Conservation (phyloP, 371 early-diverging fungal genomes). For the Mucor piriformis region DNA sequence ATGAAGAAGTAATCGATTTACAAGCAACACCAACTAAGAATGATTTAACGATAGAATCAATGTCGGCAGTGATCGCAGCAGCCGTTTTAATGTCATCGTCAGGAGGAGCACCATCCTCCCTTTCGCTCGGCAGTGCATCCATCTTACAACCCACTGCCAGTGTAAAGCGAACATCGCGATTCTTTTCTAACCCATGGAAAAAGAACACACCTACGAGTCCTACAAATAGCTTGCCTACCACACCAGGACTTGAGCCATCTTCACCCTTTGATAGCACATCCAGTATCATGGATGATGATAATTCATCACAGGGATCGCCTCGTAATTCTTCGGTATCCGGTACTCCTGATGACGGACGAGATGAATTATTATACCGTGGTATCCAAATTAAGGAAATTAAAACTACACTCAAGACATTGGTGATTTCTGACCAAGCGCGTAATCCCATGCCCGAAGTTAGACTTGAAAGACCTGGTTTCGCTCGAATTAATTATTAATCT, state of each 20-base stretch:
- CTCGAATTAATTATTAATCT: conserved; percentile 44
- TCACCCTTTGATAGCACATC: not conserved
- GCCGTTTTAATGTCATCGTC: conserved; percentile 47
- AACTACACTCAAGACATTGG: conserved; percentile 50
- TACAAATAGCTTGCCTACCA: not conserved
- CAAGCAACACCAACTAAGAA: conserved; percentile 13
- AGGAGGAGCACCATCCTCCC: conserved; percentile 34
- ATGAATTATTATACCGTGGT: conserved; percentile 49
- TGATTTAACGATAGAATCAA: conserved; percentile 42
- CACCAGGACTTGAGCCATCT: conserved; percentile 10
- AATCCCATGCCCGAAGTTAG: conserved; percentile 47
- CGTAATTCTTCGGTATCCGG: conserved; percentile 6
- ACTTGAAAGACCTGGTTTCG: conserved; percentile 51
- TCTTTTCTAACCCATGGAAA: conserved; percentile 16
- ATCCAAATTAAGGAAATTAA: conserved; percentile 58
- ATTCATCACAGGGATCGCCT: conserved; percentile 16
- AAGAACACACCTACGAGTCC: conserved; percentile 4
- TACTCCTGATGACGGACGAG: conserved; percentile 41
- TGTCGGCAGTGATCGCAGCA: conserved; percentile 52
- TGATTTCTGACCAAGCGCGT: conserved; percentile 44
- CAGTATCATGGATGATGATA: conserved; percentile 8
- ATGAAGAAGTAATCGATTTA: conserved; percentile 14
- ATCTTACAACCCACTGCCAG: conserved; percentile 31
- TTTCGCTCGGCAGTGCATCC: conserved; percentile 48
- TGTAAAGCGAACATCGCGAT: conserved; percentile 11